Percentiles rank a stretch among this genome's conserved stretches.
phyloP scores from a whole-genome alignment of 257 asterid genomes.

The Eucommia ulmoides region DNA sequence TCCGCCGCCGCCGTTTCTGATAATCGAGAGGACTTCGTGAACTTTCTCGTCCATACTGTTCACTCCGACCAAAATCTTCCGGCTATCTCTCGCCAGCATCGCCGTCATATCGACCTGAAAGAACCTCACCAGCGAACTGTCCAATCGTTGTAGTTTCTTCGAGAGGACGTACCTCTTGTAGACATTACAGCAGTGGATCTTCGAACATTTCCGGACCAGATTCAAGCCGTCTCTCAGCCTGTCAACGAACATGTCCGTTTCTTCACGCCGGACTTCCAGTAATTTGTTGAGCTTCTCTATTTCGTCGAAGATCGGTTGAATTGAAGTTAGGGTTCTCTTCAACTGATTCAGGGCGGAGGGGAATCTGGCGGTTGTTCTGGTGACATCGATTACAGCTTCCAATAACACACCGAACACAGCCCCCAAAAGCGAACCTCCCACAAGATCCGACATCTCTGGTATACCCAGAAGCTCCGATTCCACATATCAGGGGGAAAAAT shows the following conservation, averaged over 20 bases:
- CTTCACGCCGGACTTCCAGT: slow-evolving; percentile 1
- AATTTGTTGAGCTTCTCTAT: slow-evolving; percentile 5
- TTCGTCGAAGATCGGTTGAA: slow-evolving; percentile 5
- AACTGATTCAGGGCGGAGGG: slow-evolving; percentile 6
- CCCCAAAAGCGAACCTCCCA: too few species aligned
- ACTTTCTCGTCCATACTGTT: slow-evolving; percentile 7
- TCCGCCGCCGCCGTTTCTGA: not conserved
- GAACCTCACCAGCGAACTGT: slow-evolving; percentile 8
- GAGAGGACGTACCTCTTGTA: slow-evolving; percentile 5
- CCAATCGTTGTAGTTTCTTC: slow-evolving; percentile 2
- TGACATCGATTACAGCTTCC: slow-evolving; percentile 1
- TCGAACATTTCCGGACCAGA: slow-evolving; percentile 12
- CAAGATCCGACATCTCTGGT: too few species aligned
- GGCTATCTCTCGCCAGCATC: slow-evolving; percentile 16
- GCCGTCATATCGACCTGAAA: slow-evolving; percentile 19
- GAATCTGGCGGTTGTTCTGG: slow-evolving; percentile 2
- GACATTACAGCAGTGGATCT: slow-evolving; percentile 10
- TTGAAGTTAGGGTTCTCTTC: slow-evolving; percentile 4
- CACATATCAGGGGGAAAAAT: too few species aligned
- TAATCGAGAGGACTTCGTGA: slow-evolving; percentile 4
- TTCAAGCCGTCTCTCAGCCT: not conserved
- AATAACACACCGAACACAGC: slow-evolving; percentile 8
- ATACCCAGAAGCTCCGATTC: too few species aligned
- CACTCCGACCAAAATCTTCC: slow-evolving; percentile 8
- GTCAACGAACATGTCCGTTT: not conserved